phyloP scores from a whole-genome alignment of 352 stramenopile genomes.

The Globisporangium uncinulatum region DNA sequence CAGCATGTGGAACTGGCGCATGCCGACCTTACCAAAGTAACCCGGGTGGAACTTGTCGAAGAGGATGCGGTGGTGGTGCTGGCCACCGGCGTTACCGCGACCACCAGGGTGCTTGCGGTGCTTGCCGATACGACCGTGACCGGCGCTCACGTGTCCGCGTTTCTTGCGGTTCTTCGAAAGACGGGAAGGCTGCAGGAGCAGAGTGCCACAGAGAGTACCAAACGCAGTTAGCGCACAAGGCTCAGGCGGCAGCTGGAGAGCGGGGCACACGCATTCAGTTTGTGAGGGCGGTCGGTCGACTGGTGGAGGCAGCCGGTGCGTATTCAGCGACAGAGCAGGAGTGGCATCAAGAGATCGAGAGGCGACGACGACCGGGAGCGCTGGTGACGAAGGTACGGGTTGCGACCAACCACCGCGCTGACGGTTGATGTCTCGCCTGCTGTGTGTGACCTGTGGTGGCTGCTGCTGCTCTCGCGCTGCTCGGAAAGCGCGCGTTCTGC shows the following conservation, averaged over 20 bases:
- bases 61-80: slow-evolving; percentile 99
- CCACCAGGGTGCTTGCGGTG: slow-evolving; percentile 99
- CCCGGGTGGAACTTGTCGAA: slow-evolving; percentile 99
- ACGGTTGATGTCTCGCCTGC: too few relatives aligned
- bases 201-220: not conserved
- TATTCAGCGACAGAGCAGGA: too few relatives aligned
- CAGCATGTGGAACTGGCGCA: slow-evolving; percentile 99
- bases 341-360: too few relatives aligned
- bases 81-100: slow-evolving; percentile 99
- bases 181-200: slow-evolving; percentile 57
- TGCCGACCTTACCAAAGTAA: slow-evolving; percentile 99
- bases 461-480: not conserved
- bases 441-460: not conserved
- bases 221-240: not conserved
- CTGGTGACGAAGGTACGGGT: too few relatives aligned
- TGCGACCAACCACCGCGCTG: too few relatives aligned
- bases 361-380: too few relatives aligned
- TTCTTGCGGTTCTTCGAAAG: slow-evolving; percentile 99
- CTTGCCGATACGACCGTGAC: slow-evolving; percentile 99
- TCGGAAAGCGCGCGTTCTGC: too few relatives aligned
- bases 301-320: too few relatives aligned
- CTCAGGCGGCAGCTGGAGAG: too few relatives aligned
- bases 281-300: too few relatives aligned
- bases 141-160: slow-evolving; percentile 98
- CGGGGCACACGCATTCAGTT: too few relatives aligned